These are phyloP conservation scores for Epichloe elymi DNA, from an alignment of 2,329 filamentous ascomycete genomes.

Conservation along the genomic window DNA sequence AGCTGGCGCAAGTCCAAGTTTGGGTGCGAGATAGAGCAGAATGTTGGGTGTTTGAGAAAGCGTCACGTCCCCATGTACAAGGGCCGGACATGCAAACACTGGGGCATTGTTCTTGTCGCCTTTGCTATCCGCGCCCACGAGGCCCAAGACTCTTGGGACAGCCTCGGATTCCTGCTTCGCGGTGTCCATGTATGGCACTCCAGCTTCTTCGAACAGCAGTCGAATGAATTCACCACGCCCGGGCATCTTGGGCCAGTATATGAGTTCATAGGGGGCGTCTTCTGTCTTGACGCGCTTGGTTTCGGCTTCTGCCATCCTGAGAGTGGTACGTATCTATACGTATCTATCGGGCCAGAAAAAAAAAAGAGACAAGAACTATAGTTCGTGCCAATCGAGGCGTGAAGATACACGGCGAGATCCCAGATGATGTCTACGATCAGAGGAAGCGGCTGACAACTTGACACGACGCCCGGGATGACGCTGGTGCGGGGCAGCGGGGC, in stretches of 20 bases:
- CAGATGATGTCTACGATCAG: too few species aligned
- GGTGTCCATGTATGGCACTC: slow-evolving; percentile 49
- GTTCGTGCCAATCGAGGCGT: too few species aligned
- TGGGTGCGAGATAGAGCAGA: slow-evolving; percentile 53
- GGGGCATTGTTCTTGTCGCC: slow-evolving; percentile 50
- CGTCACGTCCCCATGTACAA: slow-evolving; percentile 47
- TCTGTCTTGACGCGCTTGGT: slow-evolving; percentile 23
- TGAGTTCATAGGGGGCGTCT: slow-evolving; percentile 43
- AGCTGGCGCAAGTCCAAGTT: slow-evolving; percentile 40
- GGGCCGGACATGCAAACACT: slow-evolving; percentile 50
- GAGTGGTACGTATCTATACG: not conserved
- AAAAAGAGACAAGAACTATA: too few species aligned
- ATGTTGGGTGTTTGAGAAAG: slow-evolving; percentile 63
- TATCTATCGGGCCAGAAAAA: too few species aligned
- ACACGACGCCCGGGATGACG: not conserved
- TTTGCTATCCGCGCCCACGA: slow-evolving; percentile 29
- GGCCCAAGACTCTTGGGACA: slow-evolving; percentile 33
- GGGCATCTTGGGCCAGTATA: slow-evolving; percentile 61
- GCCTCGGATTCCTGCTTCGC: slow-evolving; percentile 30
- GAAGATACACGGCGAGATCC: too few species aligned
- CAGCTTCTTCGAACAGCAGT: slow-evolving; percentile 56
- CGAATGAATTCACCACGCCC: slow-evolving; percentile 66
- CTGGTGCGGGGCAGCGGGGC: not conserved
- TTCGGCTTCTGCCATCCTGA: slow-evolving; percentile 12
- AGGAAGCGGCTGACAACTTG: too few species aligned